These are phyloP conservation scores for Amauroascus verrucosus DNA, from an alignment of 2,329 filamentous ascomycete species.

Conservation along the genomic window DNA sequence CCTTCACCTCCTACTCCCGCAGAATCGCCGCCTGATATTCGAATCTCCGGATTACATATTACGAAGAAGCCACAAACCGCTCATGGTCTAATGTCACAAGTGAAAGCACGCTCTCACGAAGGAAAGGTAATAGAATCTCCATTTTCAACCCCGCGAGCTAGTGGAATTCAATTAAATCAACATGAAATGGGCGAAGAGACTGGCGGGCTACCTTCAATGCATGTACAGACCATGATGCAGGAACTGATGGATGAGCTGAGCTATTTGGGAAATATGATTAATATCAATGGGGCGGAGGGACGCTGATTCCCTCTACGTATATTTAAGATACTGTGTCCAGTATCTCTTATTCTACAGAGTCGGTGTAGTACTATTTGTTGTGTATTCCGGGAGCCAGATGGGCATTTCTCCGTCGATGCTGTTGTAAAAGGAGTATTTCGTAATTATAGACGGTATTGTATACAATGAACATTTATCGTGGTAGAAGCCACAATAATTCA, in stretches of 20 bases:
- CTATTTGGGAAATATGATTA: slow-evolving; percentile 41
- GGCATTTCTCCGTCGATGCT: not conserved
- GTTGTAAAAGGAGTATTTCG: not conserved
- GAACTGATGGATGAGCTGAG: slow-evolving; percentile 44
- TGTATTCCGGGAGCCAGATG: too few species aligned
- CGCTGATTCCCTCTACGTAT: not conserved
- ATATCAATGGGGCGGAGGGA: not conserved
- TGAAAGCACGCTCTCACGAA: not conserved
- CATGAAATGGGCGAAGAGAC: not conserved
- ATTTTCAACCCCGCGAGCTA: slow-evolving; percentile 9
- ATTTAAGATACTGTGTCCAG: not conserved
- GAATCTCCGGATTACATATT: slow-evolving; percentile 9
- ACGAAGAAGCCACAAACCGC: slow-evolving; percentile 6
- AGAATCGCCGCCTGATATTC: not conserved
- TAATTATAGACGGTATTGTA: too few species aligned
- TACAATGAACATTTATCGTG: too few species aligned
- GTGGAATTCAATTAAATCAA: not conserved
- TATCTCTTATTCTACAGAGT: too few species aligned
- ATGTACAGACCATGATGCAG: slow-evolving; percentile 31
- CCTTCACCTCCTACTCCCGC: not conserved
- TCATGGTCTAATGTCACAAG: not conserved
- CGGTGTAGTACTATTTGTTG: too few species aligned
- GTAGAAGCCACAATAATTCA: too few species aligned
- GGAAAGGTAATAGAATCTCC: not conserved
- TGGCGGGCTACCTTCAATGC: not conserved